Percentiles rank a stretch among this genome's conserved stretches.
phyloP scores from a whole-genome alignment of 192 early-diverging fungal genomes.

The Gonapodya prolifera region DNA sequence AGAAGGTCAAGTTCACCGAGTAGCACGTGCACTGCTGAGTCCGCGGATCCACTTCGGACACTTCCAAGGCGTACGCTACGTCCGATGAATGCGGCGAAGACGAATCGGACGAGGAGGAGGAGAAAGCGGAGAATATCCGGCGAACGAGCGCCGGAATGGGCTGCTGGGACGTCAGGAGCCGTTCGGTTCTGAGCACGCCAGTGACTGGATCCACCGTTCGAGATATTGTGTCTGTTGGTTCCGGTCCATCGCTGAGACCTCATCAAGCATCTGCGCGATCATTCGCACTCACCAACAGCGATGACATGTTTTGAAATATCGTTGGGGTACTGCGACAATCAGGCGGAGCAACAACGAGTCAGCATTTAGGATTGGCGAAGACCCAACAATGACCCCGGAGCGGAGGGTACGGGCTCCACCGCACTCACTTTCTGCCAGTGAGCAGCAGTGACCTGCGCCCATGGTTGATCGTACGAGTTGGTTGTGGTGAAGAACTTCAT shows the following conservation, averaged over 20 bases:
- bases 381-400: no score
- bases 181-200: constrained; percentile 75
- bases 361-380: not conserved
- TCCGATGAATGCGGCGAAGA: constrained; percentile 17
- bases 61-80: constrained; percentile 77
- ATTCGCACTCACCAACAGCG: constrained; percentile 67
- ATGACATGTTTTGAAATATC: constrained; percentile 79
- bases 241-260: no score
- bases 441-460: not conserved
- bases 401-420: no score
- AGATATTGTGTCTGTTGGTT: constrained; percentile 40
- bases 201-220: constrained; percentile 67
- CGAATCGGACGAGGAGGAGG: not conserved
- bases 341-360: not conserved
- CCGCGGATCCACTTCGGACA: constrained; percentile 70
- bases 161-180: constrained; percentile 81
- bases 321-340: constrained; percentile 74
- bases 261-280: no score
- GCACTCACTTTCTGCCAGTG: not conserved
- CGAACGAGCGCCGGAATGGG: constrained; percentile 66
- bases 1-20: constrained; percentile 75
- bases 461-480: not conserved
- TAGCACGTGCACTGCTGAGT: constrained; percentile 58
- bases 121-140: constrained; percentile 18
- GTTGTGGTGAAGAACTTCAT: not conserved